A percentile compares a stretch with the other conserved stretches of the same genome.
Conservation (phyloP, 352 stramenopile genomes). For the Globisporangium iwayamae region DNA sequence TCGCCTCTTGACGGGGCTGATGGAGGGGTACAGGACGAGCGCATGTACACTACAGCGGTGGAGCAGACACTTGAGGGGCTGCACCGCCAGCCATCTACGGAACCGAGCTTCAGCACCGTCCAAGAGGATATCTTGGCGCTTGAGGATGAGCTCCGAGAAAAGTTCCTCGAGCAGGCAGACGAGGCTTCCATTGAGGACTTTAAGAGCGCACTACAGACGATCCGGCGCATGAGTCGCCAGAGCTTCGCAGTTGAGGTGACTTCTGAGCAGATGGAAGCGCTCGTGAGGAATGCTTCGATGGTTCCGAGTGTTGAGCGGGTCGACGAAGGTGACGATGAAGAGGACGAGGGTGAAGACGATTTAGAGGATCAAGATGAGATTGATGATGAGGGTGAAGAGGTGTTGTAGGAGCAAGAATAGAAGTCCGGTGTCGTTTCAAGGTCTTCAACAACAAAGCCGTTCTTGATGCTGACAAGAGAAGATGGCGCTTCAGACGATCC, state of each 20-base stretch:
- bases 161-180: constrained; percentile 63
- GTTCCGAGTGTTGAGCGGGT: not conserved
- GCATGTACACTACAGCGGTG: constrained; percentile 41
- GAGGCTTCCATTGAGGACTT: constrained; percentile 63
- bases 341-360: constrained; percentile 28
- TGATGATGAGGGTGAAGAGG: constrained; percentile 15
- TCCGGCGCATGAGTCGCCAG: constrained; percentile 45
- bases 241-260: constrained; percentile 21
- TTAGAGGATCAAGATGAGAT: constrained; percentile 30
- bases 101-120: not conserved
- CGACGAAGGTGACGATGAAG: constrained; percentile 10
- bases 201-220: constrained; percentile 56
- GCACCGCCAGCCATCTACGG: constrained; percentile 1
- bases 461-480: not conserved
- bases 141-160: constrained; percentile 59
- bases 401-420: constrained; percentile 10
- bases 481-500: constrained; percentile 26
- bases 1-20: not conserved
- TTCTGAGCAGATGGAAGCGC: constrained; percentile 15
- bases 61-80: constrained; percentile 23
- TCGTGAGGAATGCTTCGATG: constrained; percentile 1
- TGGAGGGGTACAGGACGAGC: constrained; percentile 8
- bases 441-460: not conserved
- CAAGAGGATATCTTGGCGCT: constrained; percentile 40
- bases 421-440: not conserved